These are phyloP conservation scores for Xylariaceae sp. DNA, from an alignment of 2,329 filamentous ascomycete genomes.

Conservation along the genomic window DNA sequence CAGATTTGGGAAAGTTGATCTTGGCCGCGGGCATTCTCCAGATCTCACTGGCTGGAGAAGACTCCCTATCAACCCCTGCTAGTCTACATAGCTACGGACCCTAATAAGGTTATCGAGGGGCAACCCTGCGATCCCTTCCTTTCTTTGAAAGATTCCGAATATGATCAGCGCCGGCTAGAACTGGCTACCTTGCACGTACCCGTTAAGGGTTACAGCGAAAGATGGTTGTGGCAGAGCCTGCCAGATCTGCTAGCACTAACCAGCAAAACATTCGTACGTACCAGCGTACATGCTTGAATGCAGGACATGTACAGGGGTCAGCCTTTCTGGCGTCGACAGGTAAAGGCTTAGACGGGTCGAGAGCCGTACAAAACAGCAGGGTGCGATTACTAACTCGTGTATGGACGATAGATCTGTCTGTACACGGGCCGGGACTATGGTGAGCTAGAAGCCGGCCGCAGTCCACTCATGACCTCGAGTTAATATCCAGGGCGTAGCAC, in stretches of 20 bases:
- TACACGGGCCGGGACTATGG: constrained; percentile 26
- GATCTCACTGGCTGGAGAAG: constrained; percentile 31
- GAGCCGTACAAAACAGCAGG: constrained; percentile 23
- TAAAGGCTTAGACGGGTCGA: constrained; percentile 22
- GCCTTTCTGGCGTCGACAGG: constrained; percentile 21
- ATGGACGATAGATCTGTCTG: constrained; percentile 8
- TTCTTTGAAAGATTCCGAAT: constrained; percentile 20
- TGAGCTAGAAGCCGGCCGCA: constrained; percentile 28
- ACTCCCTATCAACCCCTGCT: constrained; percentile 27
- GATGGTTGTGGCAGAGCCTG: constrained; percentile 19
- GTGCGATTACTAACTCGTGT: constrained; percentile 12
- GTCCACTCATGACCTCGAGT: constrained; percentile 32
- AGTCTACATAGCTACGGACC: constrained; percentile 17
- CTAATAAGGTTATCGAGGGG: constrained; percentile 15
- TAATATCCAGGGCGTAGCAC: constrained; percentile 36
- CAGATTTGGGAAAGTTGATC: constrained; percentile 31
- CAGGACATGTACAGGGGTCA: constrained; percentile 23
- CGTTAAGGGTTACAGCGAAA: constrained; percentile 33
- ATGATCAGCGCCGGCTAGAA: constrained; percentile 29
- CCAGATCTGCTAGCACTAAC: constrained; percentile 24
- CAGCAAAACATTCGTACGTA: constrained; percentile 12
- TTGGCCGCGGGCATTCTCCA: constrained; percentile 14
- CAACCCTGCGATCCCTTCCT: constrained; percentile 27
- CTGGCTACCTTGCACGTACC: constrained; percentile 24
- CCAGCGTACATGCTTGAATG: constrained; percentile 12